Evolutionary conservation across 106 monocot genomes (phyloP).

Genomic region (Gastrodia elata): DNA sequence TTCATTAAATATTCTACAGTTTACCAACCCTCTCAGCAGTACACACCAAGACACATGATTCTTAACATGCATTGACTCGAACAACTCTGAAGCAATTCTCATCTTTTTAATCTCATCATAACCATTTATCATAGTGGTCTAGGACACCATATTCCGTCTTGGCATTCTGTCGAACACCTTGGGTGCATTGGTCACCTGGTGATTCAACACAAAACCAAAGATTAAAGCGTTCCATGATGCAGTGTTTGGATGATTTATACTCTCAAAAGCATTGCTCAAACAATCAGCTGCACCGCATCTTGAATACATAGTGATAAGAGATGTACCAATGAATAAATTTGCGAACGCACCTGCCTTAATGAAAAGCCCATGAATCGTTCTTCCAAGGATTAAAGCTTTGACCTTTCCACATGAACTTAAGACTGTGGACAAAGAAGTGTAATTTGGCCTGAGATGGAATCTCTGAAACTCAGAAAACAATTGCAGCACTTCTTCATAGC

Average conservation of each 20-base stretch:
- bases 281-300: conserved; percentile 26
- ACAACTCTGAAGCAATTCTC: conserved; percentile 24
- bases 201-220: conserved; percentile 32
- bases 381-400: conserved; percentile 20
- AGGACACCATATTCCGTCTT: conserved; percentile 42
- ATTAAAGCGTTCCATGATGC: conserved; percentile 51
- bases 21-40: conserved; percentile 47
- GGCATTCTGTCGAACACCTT: conserved; percentile 49
- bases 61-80: conserved; percentile 30
- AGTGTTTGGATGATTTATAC: conserved; percentile 19
- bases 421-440: conserved; percentile 33
- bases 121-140: conserved; percentile 54
- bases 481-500: conserved; percentile 12
- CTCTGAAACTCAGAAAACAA: conserved; percentile 25
- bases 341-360: conserved; percentile 17
- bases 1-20: conserved; percentile 26
- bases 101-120: conserved; percentile 19
- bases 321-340: conserved; percentile 51
- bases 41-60: conserved; percentile 59
- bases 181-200: conserved; percentile 21
- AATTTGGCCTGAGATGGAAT: conserved; percentile 10
- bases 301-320: conserved; percentile 54
- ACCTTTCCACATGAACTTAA: conserved; percentile 43
- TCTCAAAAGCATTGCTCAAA: conserved; percentile 24
- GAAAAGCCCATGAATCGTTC: conserved; percentile 36